These are phyloP conservation scores for Setomelanomma holmii DNA, from an alignment of 2,329 filamentous ascomycete genomes.

Conservation along the genomic window DNA sequence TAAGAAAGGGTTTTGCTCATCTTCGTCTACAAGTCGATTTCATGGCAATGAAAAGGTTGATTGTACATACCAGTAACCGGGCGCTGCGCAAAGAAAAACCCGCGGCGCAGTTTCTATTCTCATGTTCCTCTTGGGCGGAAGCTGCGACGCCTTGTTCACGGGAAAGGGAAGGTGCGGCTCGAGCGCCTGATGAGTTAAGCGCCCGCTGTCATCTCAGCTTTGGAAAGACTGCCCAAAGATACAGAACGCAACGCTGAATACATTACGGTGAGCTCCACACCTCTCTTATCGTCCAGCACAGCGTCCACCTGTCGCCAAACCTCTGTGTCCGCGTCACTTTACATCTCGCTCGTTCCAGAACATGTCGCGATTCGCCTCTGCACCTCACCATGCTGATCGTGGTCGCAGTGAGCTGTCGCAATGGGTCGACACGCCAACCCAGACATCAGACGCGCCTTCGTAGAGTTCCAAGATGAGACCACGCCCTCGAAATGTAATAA, in stretches of 20 bases:
- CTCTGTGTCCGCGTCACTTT: no score
- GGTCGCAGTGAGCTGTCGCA: constrained; percentile 12
- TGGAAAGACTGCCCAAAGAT: constrained; percentile 3
- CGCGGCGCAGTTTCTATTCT: no score
- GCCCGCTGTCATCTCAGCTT: background rate
- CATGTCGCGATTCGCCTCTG: background rate
- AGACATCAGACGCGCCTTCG: constrained; percentile 47
- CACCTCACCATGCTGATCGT: constrained; percentile 19
- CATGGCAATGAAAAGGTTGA: no score
- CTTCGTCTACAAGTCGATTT: background rate
- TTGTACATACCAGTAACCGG: no score
- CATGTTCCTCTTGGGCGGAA: no score
- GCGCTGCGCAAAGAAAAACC: no score
- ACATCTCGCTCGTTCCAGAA: no score
- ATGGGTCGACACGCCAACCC: constrained; percentile 51
- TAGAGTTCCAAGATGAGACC: constrained; percentile 51
- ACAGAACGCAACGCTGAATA: constrained; percentile 7
- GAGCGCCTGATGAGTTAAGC: constrained; percentile 1
- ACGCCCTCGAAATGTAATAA: constrained; percentile 57
- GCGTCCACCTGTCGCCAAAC: background rate
- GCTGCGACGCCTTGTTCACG: background rate
- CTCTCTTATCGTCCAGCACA: background rate
- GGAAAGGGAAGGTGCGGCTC: background rate
- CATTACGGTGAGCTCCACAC: constrained; percentile 7
- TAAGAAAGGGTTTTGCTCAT: background rate